Percentiles rank a stretch among this genome's conserved stretches.
These are phyloP conservation scores for Solanum piurae DNA, from an alignment of 257 asterid genomes.

Conservation along the genomic window DNA sequence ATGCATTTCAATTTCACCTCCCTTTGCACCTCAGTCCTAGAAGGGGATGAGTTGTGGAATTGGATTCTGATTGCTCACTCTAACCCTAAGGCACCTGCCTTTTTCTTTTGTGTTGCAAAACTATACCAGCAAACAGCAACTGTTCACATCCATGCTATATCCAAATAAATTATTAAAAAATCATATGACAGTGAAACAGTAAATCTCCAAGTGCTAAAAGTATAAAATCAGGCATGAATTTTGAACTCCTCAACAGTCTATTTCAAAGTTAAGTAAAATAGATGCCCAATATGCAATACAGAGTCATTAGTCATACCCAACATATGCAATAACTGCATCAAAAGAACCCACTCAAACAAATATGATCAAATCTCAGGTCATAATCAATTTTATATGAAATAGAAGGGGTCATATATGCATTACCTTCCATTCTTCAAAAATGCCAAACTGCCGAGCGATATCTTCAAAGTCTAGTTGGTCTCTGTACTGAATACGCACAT, in stretches of 20 bases:
- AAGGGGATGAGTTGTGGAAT: neutral
- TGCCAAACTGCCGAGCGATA: constrained; percentile 80
- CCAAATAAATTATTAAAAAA: neutral
- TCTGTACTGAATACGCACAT: constrained; percentile 62
- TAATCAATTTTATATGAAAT: neutral
- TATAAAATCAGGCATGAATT: neutral
- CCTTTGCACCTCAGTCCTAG: neutral
- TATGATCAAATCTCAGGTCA: neutral
- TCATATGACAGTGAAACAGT: neutral
- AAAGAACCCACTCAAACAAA: neutral
- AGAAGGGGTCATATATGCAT: neutral
- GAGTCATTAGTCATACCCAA: neutral
- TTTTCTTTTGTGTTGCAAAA: neutral
- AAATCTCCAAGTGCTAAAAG: neutral
- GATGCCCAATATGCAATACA: neutral
- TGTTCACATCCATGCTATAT: neutral
- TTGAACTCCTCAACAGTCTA: neutral
- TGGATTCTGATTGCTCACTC: neutral
- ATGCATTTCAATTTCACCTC: neutral
- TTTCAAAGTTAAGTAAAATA: neutral
- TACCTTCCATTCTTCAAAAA: constrained; percentile 99
- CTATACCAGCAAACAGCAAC: neutral
- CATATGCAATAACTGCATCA: neutral
- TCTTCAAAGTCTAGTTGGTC: constrained; percentile 62
- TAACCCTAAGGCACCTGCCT: neutral